Conservation (phyloP, 768 basidiomycete species). For the Suillus bovinus region DNA sequence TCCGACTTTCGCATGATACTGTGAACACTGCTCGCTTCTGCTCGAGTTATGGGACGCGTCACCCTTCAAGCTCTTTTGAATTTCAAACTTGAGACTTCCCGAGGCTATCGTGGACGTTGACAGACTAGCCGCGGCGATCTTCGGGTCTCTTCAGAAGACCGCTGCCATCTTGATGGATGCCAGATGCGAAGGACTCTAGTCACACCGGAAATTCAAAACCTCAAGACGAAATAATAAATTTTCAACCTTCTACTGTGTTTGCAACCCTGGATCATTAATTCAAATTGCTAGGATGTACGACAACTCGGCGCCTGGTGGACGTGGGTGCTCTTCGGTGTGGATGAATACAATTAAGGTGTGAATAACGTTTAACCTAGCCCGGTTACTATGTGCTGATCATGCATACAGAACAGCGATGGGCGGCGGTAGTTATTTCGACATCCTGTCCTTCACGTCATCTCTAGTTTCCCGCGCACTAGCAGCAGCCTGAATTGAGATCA, state of each 20-base stretch:
- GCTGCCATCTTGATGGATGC: background rate
- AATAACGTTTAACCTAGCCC: background rate
- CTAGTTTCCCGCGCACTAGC: conserved; percentile 19
- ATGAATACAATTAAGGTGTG: background rate
- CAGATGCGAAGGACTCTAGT: background rate
- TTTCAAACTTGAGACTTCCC: background rate
- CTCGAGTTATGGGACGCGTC: background rate
- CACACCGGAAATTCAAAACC: too few relatives aligned
- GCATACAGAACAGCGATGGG: background rate
- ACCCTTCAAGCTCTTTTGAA: background rate
- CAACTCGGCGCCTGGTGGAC: background rate
- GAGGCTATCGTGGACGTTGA: background rate
- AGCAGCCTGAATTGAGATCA: conserved; percentile 11
- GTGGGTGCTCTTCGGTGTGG: background rate
- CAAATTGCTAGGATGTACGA: background rate
- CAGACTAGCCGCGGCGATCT: background rate
- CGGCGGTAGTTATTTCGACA: background rate
- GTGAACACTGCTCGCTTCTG: background rate
- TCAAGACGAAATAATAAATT: too few relatives aligned
- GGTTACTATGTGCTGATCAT: background rate
- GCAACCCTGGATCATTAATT: background rate
- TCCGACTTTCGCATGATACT: conserved; percentile 1
- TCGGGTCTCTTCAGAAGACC: background rate
- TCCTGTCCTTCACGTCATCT: conserved; percentile 17
- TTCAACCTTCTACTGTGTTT: background rate